phyloP scores from a whole-genome alignment of 1,139 yeast species.

The Debaryomyces sp. region DNA sequence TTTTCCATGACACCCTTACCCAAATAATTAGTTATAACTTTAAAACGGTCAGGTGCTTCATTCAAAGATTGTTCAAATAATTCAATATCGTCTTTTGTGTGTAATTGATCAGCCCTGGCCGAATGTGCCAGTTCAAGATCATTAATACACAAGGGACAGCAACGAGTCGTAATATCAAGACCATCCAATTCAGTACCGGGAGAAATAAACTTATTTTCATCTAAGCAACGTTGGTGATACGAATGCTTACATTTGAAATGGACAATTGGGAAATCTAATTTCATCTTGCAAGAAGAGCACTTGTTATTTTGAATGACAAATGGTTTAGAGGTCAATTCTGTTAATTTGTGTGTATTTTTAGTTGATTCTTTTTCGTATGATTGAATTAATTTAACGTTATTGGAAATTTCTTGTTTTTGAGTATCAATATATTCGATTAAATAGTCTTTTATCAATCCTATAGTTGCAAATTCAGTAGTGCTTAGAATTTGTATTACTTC shows the following conservation, averaged over 20 bases:
- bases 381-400: conserved; percentile 65
- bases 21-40: conserved; percentile 74
- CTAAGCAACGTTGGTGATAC: conserved; percentile 81
- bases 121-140: conserved; percentile 69
- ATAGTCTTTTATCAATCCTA: conserved; percentile 74
- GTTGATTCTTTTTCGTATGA: conserved; percentile 72
- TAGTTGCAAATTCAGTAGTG: conserved; percentile 63
- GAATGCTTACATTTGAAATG: conserved; percentile 90
- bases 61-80: conserved; percentile 61
- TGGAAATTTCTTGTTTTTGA: conserved; percentile 67
- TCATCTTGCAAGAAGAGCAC: conserved; percentile 71
- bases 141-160: conserved; percentile 75
- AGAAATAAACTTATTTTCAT: conserved; percentile 40
- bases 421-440: conserved; percentile 62
- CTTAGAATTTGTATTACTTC: conserved; percentile 76
- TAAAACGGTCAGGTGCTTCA: conserved; percentile 68
- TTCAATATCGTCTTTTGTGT: conserved; percentile 62
- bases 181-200: conserved; percentile 10
- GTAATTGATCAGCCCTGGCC: conserved; percentile 61
- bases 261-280: conserved; percentile 76
- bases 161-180: conserved; percentile 17
- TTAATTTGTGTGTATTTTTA: conserved; percentile 54
- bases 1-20: conserved; percentile 85
- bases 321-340: conserved; percentile 56
- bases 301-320: conserved; percentile 66